A percentile compares a stretch with the other conserved stretches of the same genome.
Conservation (phyloP, 2,329 filamentous ascomycete species). For the Fonsecaea erecta region DNA sequence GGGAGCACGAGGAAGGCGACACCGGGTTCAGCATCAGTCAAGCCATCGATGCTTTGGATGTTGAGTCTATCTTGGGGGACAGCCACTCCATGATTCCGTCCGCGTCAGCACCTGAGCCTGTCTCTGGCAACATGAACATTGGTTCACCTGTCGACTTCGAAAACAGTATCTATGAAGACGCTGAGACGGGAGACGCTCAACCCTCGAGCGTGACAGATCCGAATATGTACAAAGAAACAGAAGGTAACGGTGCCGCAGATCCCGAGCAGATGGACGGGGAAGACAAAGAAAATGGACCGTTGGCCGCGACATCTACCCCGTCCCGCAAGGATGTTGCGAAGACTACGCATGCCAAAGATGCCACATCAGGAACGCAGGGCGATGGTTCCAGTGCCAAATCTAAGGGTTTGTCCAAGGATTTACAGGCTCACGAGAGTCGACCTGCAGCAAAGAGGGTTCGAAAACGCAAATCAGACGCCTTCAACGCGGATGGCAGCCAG, state of each 20-base stretch:
- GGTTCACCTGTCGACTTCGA: neutral
- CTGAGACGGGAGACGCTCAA: constrained; percentile 3
- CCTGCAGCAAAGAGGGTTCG: neutral
- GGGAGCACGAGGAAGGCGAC: constrained; percentile 12
- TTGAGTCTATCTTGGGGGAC: constrained; percentile 24
- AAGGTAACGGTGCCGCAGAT: neutral
- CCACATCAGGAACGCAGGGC: neutral
- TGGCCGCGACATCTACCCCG: neutral
- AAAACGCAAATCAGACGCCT: neutral
- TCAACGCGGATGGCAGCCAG: constrained; percentile 1
- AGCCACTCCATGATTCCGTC: constrained; percentile 1
- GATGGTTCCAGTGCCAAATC: neutral
- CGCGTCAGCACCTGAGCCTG: neutral
- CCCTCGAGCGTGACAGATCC: neutral
- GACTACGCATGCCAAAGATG: neutral
- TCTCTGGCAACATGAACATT: neutral
- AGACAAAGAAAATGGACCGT: constrained; percentile 17
- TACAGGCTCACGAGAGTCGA: neutral
- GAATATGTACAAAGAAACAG: neutral
- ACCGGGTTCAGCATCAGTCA: constrained; percentile 15
- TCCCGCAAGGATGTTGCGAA: neutral
- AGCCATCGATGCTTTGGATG: constrained; percentile 22
- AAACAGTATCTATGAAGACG: constrained; percentile 23
- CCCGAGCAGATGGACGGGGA: neutral
- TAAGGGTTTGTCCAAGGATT: neutral